Percentiles rank a stretch among this genome's conserved stretches.
Evolutionary conservation across 2,329 filamentous ascomycete genomes (phyloP).

Genomic region (Hypoxylon sp.): DNA sequence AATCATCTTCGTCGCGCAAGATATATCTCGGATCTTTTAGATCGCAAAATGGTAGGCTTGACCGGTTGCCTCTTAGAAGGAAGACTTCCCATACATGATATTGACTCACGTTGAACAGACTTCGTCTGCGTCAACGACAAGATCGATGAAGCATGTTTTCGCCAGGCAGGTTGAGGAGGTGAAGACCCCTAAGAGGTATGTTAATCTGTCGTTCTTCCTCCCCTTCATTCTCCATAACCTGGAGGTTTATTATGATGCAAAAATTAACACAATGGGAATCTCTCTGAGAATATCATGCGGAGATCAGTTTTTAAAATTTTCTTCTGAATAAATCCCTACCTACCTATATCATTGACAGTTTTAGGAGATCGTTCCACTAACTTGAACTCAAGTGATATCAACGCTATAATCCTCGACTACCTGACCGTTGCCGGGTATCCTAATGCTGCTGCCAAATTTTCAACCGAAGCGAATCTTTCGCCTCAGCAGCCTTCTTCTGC

Average conservation of each 20-base stretch:
- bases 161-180: constrained; percentile 85
- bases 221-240: constrained; percentile 29
- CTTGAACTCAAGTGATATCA: constrained; percentile 79
- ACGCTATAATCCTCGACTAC: constrained; percentile 95
- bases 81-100: not conserved
- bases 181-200: constrained; percentile 91
- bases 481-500: constrained; percentile 78
- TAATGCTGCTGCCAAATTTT: constrained; percentile 91
- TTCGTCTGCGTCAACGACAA: constrained; percentile 79
- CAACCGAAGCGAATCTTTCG: constrained; percentile 88
- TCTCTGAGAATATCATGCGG: constrained; percentile 97
- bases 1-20: constrained; percentile 41
- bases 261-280: constrained; percentile 98
- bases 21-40: constrained; percentile 36
- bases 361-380: constrained; percentile 34
- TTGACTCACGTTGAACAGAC: constrained; percentile 61
- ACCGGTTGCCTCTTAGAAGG: not conserved
- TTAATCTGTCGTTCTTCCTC: constrained; percentile 43
- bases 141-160: constrained; percentile 79
- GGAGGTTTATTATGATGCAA: constrained; percentile 60
- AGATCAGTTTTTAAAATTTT: constrained; percentile 72
- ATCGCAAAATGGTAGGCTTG: constrained; percentile 45
- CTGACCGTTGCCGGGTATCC: constrained; percentile 96
- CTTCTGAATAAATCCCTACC: constrained; percentile 44
- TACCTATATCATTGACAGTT: constrained; percentile 16